A percentile compares a stretch with the other conserved stretches of the same genome.
phyloP scores from a whole-genome alignment of 1,284 basidiomycete species.

The Cryptococcus sp. region DNA sequence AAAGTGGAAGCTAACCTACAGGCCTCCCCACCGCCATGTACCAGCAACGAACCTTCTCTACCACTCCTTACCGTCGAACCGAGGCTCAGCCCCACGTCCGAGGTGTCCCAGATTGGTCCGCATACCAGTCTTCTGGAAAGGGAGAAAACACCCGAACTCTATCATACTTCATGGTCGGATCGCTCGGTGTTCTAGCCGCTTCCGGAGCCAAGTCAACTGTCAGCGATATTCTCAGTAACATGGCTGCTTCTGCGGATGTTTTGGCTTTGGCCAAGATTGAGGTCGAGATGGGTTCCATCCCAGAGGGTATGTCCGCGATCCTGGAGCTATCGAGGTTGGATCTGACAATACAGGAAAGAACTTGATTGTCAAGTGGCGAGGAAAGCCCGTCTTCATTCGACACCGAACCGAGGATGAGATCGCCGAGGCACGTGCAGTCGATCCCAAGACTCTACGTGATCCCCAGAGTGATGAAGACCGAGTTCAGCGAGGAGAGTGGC shows the following conservation, averaged over 20 bases:
- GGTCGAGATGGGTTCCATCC: conserved; percentile 84
- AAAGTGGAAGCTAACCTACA: conserved; percentile 9
- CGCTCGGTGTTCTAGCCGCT: conserved; percentile 88
- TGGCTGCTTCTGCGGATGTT: conserved; percentile 97
- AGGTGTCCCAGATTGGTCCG: conserved; percentile 81
- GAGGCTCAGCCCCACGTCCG: conserved; percentile 17
- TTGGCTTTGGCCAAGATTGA: conserved; percentile 98
- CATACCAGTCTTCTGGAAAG: conserved; percentile 69
- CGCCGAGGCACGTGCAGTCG: conserved; percentile 79
- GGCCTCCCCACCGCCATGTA: conserved; percentile 53
- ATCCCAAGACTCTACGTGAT: conserved; percentile 87
- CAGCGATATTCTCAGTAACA: conserved; percentile 89
- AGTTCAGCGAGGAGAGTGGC: conserved; percentile 94
- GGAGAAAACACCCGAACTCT: conserved; percentile 79
- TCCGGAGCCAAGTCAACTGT: conserved; percentile 91
- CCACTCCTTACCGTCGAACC: conserved; percentile 53
- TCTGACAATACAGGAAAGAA: conserved; percentile 34
- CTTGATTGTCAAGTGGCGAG: conserved; percentile 97
- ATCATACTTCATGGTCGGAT: conserved; percentile 97
- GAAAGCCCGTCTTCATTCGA: conserved; percentile 99
- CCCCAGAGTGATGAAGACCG: conserved; percentile 86
- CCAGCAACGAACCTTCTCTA: conserved; percentile 57
- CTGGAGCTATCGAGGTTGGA: conserved; percentile 5
- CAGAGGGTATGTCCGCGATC: conserved; percentile 74
- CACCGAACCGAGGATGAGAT: conserved; percentile 92